Evolutionary conservation across 1,139 yeast genomes (phyloP).

Genomic region (Blastobotrys malaysiensis): DNA sequence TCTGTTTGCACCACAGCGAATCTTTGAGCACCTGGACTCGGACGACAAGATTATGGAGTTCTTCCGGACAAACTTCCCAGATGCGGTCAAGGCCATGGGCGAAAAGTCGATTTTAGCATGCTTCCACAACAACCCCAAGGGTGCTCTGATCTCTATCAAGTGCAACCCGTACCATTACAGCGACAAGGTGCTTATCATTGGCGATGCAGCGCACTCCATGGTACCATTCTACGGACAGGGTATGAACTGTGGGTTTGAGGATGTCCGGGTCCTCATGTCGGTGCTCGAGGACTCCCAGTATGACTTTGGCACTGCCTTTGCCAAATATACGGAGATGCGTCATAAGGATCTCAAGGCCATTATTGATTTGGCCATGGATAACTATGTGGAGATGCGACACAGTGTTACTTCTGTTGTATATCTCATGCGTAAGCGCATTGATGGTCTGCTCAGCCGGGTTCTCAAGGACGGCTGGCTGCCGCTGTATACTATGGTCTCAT

Average conservation of each 20-base stretch:
- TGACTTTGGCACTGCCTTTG: conserved; percentile 50
- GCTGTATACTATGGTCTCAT: conserved; percentile 86
- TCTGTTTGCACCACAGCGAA: conserved; percentile 76
- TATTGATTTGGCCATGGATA: conserved; percentile 69
- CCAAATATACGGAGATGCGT: conserved; percentile 51
- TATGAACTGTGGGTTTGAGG: conserved; percentile 95
- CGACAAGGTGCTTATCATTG: conserved; percentile 65
- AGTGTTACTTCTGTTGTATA: conserved; percentile 65
- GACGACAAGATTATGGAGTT: conserved; percentile 39
- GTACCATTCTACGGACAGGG: conserved; percentile 98
- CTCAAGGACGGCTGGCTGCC: conserved; percentile 72
- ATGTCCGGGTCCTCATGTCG: conserved; percentile 62
- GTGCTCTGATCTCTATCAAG: conserved; percentile 56
- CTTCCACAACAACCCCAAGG: conserved; percentile 61
- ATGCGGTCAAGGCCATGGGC: conserved; percentile 68
- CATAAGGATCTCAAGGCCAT: conserved; percentile 69
- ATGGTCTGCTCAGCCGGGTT: conserved; percentile 53
- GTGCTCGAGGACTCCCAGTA: conserved; percentile 39
- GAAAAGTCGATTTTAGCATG: conserved; percentile 46
- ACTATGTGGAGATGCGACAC: conserved; percentile 84
- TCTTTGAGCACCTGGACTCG: conserved; percentile 50
- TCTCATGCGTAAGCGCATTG: conserved; percentile 61
- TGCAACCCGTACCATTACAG: conserved; percentile 65
- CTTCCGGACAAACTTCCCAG: conserved; percentile 61
- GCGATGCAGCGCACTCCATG: conserved; percentile 96